These are phyloP conservation scores for Venustampulla echinocandica DNA, from an alignment of 495 filamentous ascomycete genomes.

Conservation along the genomic window DNA sequence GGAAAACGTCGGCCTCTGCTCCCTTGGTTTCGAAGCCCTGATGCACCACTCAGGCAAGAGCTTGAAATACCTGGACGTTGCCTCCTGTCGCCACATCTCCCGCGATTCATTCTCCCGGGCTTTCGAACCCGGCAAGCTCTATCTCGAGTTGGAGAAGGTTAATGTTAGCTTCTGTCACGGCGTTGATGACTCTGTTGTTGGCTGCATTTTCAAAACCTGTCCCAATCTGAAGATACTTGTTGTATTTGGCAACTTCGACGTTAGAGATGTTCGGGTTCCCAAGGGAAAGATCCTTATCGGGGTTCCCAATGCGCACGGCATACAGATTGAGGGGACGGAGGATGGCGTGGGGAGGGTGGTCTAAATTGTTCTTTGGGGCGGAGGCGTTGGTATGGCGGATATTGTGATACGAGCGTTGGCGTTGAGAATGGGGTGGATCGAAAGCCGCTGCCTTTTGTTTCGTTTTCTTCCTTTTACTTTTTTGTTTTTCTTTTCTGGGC, in stretches of 20 bases:
- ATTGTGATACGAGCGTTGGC: too few species aligned
- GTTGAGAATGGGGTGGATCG: too few species aligned
- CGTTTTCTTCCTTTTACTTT: too few species aligned
- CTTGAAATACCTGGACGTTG: conserved; percentile 57
- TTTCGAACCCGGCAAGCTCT: conserved; percentile 52
- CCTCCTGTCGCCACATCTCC: conserved; percentile 71
- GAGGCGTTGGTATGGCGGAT: too few species aligned
- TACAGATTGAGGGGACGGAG: conserved; percentile 41
- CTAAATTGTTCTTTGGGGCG: too few species aligned
- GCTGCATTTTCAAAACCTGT: conserved; percentile 65
- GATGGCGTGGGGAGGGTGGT: conserved; percentile 18
- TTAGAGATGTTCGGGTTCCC: conserved; percentile 61
- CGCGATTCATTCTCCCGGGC: conserved; percentile 57
- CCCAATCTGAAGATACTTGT: conserved; percentile 62
- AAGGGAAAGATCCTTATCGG: conserved; percentile 69
- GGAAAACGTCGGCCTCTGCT: conserved; percentile 59
- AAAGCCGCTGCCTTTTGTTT: too few species aligned
- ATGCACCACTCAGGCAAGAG: conserved; percentile 71
- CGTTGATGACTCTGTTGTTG: conserved; percentile 66
- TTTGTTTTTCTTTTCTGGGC: too few species aligned
- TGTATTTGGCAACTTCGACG: conserved; percentile 54
- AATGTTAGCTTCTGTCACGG: conserved; percentile 71
- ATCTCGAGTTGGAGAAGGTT: conserved; percentile 56
- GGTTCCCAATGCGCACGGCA: conserved; percentile 55
- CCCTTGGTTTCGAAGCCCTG: conserved; percentile 61